Conservation (phyloP, 805 yeast genomes). For the Dipodascopsis tothii region DNA sequence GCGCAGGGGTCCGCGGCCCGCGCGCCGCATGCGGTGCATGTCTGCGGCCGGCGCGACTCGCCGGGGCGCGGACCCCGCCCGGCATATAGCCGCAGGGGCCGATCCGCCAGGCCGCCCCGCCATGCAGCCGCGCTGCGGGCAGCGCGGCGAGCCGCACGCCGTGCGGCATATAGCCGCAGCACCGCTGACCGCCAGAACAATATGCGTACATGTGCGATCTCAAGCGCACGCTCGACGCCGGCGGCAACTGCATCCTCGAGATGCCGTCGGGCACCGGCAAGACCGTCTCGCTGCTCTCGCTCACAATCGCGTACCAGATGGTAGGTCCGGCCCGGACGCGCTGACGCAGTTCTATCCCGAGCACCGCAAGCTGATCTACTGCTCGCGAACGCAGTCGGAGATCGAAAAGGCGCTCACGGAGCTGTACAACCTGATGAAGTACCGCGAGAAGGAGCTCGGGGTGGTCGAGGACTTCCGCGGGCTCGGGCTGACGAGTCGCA, state of each 20-base stretch:
- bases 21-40: too few species aligned
- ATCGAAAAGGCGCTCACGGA: slow-evolving; percentile 95
- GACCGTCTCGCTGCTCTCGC: slow-evolving; percentile 81
- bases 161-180: too few species aligned
- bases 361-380: slow-evolving; percentile 86
- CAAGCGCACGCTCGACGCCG: slow-evolving; percentile 86
- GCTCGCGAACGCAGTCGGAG: slow-evolving; percentile 99
- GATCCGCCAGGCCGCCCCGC: too few species aligned
- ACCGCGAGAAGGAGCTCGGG: slow-evolving; percentile 74
- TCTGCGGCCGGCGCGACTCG: too few species aligned
- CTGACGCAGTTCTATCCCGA: slow-evolving; percentile 63
- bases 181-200: slow-evolving; percentile 63
- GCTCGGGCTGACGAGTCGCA: slow-evolving; percentile 86
- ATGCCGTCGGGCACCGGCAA: slow-evolving; percentile 99
- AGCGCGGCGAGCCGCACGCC: too few species aligned
- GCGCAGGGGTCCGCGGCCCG: too few species aligned
- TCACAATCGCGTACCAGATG: slow-evolving; percentile 93
- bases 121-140: too few species aligned
- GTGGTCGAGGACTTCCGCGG: slow-evolving; percentile 87
- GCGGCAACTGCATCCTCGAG: slow-evolving; percentile 92
- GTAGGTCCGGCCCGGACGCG: slow-evolving; percentile 4
- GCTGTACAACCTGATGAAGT: slow-evolving; percentile 79
- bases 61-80: too few species aligned
- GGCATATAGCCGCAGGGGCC: too few species aligned
- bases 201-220: slow-evolving; percentile 96